Base-by-base conservation (phyloP, 176 grass and related monocot genomes). In the Triticum urartu region DNA sequence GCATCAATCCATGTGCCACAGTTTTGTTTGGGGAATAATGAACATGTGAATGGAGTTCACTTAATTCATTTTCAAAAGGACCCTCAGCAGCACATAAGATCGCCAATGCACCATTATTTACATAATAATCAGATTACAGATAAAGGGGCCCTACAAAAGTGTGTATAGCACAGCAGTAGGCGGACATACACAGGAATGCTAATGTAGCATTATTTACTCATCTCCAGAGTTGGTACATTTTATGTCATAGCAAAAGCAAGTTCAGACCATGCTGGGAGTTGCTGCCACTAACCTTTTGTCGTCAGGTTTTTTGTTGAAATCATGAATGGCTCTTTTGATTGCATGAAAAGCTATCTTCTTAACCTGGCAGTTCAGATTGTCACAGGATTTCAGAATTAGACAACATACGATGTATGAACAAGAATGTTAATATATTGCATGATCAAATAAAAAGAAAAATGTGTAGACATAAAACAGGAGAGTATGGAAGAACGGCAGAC, bases 311-410 rank as follows among this genome's bases (percentile, higher is more conserved):
- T 5, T 13, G 4, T 36, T 45, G 45, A 95, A 25, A 47, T 92
- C 71, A 34, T 59, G 4, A 22, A 95, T 32, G 18, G 84, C 88
- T 74, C 85, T 34, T 1, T 79, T 65, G 11, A 95, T 21, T 4
- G 93, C 90, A 72, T 90, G 22, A 40, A 90, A 39, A 85, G 88
- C 88, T 61, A 95, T 89, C 86, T 95, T 95, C 86, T 92, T 95
- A 63, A 95, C 86, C 93, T 95, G 93, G 6, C 9, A 12, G 33
- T 80, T 43, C 4, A 79, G 7, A 15, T 79, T 68, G 48, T 22
- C 11, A 24, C 9, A 71, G 0, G 38, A 79, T 79, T 52, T 72
- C n/a, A 84, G 11, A 84, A 81, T 4, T 39, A 21, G 68, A 32
- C 5, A 26, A 0, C 3, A 45, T 32, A 3, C 0, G 20, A 35